A percentile compares a stretch with the other conserved stretches of the same genome.
Evolutionary conservation across 2,329 filamentous ascomycete species (phyloP).

Genomic region (Fusarium ambrosium): DNA sequence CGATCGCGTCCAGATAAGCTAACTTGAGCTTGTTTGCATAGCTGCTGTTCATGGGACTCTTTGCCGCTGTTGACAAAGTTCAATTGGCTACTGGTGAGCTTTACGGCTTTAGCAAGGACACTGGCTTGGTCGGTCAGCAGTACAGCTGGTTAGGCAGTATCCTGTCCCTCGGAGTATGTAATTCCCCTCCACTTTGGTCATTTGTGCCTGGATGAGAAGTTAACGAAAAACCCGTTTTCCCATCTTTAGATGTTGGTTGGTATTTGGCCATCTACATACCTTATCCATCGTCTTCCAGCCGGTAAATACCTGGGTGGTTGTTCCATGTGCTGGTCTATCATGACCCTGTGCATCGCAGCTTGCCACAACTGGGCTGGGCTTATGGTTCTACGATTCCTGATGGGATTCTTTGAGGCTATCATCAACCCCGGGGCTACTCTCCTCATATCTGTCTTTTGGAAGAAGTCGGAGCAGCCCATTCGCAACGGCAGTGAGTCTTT

Average conservation of each 20-base stretch:
- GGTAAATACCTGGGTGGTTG: constrained; percentile 16
- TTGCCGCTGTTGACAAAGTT: constrained; percentile 48
- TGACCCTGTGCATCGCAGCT: constrained; percentile 27
- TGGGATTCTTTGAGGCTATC: constrained; percentile 30
- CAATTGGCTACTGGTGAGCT: constrained; percentile 47
- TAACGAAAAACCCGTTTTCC: neutral
- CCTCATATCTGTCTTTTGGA: constrained; percentile 25
- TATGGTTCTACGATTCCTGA: constrained; percentile 32
- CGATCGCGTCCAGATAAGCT: neutral
- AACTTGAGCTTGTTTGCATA: neutral
- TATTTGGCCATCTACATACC: constrained; percentile 7
- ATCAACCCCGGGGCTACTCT: constrained; percentile 27
- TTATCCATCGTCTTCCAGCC: constrained; percentile 31
- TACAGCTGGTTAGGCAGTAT: constrained; percentile 41
- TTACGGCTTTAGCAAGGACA: constrained; percentile 41
- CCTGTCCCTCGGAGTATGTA: constrained; percentile 33
- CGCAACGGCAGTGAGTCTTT: constrained; percentile 32
- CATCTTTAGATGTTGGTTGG: neutral
- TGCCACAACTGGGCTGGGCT: constrained; percentile 31
- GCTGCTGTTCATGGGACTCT: constrained; percentile 8
- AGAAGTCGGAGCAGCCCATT: constrained; percentile 29
- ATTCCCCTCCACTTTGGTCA: neutral
- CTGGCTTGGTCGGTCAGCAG: constrained; percentile 32
- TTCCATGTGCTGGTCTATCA: constrained; percentile 32
- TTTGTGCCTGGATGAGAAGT: neutral